Evolutionary conservation across 1,284 basidiomycete species (phyloP), one percentile per base, ranked within the genome.

Genomic region (Cryptococcus sp.): DNA sequence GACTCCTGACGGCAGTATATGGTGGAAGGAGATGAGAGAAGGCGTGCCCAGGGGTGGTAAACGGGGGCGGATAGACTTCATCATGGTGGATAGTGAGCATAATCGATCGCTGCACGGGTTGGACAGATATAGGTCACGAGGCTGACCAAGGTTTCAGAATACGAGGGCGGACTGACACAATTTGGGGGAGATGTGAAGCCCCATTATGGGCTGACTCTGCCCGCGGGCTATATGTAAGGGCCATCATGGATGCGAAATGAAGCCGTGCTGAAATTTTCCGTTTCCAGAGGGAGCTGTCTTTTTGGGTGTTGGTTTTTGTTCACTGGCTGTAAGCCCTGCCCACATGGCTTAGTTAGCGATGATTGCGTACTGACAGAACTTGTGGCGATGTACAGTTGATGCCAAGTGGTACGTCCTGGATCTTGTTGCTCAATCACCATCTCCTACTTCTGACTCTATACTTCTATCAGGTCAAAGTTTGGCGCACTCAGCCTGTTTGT

Each of bases 201-300:
- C 5, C 58, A 53, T 35, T 51, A 38, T 28, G 18, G 46, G 11
- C 33, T 57, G 9, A 66, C 70, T 6, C 50, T 72, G 11, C 61
- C 66, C 12, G 70, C 70, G 9, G 70, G 70, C 2, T 72, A 72
- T 47, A 49, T 67, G 68, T 70, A 38, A 56, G 68, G 50, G 6
- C 8, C 11, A n/a, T 24, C 15, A 7, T 33, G 46, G 23, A 50
- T 37, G 16, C 42, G 20, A 13, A 8, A 18, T 7, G 38, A 16
- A 12, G 20, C n/a, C 50, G 6, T 35, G 28, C 24, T 44, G 12
- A 37, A 18, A 3, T 9, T 33, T 33, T 4, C 9, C 28, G 28
- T 33, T 37, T 7, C 4, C 37, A 70, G 68, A 2, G 67, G 62
- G 15, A 72, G 70, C 46, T 70, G 68, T 46, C 23, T 65, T 4